A percentile compares a stretch with the other conserved stretches of the same genome.
These are phyloP conservation scores for Endocarpon pusillum DNA, from an alignment of 495 filamentous ascomycete species.

Conservation along the genomic window DNA sequence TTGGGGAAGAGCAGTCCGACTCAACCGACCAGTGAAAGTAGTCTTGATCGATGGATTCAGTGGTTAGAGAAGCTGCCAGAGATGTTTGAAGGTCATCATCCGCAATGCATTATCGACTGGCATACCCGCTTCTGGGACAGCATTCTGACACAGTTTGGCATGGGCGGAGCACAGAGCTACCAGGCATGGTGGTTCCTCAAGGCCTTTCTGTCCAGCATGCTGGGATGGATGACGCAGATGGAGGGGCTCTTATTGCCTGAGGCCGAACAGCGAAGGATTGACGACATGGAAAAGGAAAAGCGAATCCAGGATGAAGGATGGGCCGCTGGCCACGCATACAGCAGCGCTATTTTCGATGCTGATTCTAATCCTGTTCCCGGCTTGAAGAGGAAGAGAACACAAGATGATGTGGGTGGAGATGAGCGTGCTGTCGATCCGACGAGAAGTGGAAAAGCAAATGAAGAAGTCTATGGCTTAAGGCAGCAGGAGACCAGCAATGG, in stretches of 20 bases:
- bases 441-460: no score
- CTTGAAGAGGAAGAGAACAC: not conserved
- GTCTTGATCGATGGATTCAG: conserved; percentile 42
- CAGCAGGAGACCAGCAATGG: no score
- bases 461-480: no score
- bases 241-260: conserved; percentile 41
- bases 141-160: conserved; percentile 39
- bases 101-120: conserved; percentile 34
- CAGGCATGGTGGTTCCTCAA: conserved; percentile 98
- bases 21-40: conserved; percentile 22
- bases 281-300: no score
- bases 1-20: conserved; percentile 3
- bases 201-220: conserved; percentile 92
- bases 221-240: conserved; percentile 76
- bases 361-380: not conserved
- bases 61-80: conserved; percentile 61
- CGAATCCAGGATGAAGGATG: no score
- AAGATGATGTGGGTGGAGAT: not conserved
- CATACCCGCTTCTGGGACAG: conserved; percentile 29
- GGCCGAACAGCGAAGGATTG: no score
- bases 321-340: not conserved
- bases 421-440: no score
- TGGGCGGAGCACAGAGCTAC: conserved; percentile 69
- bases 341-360: not conserved
- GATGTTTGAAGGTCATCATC: conserved; percentile 54